Evolutionary conservation across 1,284 basidiomycete genomes (phyloP), one percentile per base, ranked within the genome.

Genomic region (Gymnopus androsaceus): DNA sequence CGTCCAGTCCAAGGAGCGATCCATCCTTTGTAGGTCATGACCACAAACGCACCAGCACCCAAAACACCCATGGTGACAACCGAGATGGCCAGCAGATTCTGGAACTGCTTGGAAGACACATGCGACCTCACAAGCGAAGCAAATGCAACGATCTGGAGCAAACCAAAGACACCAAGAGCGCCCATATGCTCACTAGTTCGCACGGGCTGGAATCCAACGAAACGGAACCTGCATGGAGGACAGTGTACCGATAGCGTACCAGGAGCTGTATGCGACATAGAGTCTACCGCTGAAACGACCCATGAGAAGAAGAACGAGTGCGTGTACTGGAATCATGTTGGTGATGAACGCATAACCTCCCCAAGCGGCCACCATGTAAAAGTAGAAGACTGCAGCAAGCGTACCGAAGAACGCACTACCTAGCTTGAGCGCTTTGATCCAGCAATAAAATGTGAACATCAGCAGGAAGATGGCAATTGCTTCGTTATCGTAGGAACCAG

Each of bases 321-420:
- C 92, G 67, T 99, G 97, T 2, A 99, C 78, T 31, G 97, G 97
- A 58, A 99, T 94, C 95, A 99, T 98, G 82, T 99, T 99, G 56
- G 97, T 99, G 74, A 99, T 99, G 81, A 99, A 99, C 1, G 94
- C 97, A 74, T 99, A 99, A 63, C 97, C 97, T 78, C 97, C 97
- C 97, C 97, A 99, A 12, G 97, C 97, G 47, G 97, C 96, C 15
- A 99, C 97, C 97, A 99, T 99, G 83, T 98, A 99, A 64, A 98
- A 98, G 78, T 99, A 99, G 77, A 99, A 98, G 14, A 99, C 76
- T 6, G 95, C 97, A 21, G 95, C 89, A 45, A 91, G 70, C 19
- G 92, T 92, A 36, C 95, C 96, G 68, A 87, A 98, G 60, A 96
- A 83, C 0, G 94, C 94, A 58, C 92, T 95, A 37, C 97, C 97